A percentile compares a stretch with the other conserved stretches of the same genome.
phyloP scores from a whole-genome alignment of 2,329 filamentous ascomycete genomes.

The Cryoendolithus antarcticus region DNA sequence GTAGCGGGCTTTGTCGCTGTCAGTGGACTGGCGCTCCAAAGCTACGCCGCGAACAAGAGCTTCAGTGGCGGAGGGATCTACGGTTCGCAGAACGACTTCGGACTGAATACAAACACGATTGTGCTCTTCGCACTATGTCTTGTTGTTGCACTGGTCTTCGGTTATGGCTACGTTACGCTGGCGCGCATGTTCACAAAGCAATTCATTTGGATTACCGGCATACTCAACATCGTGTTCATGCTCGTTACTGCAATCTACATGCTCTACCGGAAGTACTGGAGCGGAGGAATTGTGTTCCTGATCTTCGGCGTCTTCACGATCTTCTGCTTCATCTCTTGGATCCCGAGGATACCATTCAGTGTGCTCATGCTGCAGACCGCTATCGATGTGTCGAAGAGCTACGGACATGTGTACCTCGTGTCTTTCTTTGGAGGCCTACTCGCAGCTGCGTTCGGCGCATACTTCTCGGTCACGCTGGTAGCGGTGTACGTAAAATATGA shows the following conservation, averaged over 20 bases:
- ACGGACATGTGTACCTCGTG: conserved; percentile 77
- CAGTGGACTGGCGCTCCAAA: conserved; percentile 61
- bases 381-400: conserved; percentile 72
- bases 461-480: conserved; percentile 77
- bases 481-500: conserved; percentile 77
- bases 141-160: conserved; percentile 59
- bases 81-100: conserved; percentile 50
- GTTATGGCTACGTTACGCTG: conserved; percentile 59
- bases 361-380: conserved; percentile 78
- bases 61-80: conserved; percentile 65
- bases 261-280: conserved; percentile 62
- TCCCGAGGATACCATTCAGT: conserved; percentile 78
- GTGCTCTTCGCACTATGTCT: conserved; percentile 74
- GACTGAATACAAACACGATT: conserved; percentile 70
- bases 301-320: conserved; percentile 70
- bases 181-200: conserved; percentile 51
- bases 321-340: conserved; percentile 81
- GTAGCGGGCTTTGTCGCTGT: conserved; percentile 65
- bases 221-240: conserved; percentile 73
- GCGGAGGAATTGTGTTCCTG: conserved; percentile 76
- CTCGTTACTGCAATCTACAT: conserved; percentile 83
- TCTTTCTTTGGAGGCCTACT: conserved; percentile 71
- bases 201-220: conserved; percentile 86
- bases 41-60: conserved; percentile 53
- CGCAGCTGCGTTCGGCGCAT: conserved; percentile 65